Evolutionary conservation across 2,329 filamentous ascomycete species (phyloP).

Genomic region (Chaetoscypha palmicola): DNA sequence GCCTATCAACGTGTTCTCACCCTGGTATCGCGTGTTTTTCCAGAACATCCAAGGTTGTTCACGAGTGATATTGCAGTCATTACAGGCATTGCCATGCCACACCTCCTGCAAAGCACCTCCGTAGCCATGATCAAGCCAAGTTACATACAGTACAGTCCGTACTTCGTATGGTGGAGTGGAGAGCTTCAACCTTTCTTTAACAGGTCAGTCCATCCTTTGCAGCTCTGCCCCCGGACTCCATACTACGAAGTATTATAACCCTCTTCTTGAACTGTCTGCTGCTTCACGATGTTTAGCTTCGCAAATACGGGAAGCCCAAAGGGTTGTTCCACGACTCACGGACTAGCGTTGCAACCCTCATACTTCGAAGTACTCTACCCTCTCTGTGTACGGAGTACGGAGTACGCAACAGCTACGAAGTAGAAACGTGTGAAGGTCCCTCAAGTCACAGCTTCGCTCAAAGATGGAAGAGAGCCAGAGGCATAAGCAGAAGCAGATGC

Average conservation of each 20-base stretch:
- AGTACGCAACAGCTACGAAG: too few relatives aligned
- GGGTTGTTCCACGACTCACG: neutral
- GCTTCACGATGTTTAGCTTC: neutral
- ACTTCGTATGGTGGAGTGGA: too few relatives aligned
- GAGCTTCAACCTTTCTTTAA: too few relatives aligned
- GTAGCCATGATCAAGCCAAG: too few relatives aligned
- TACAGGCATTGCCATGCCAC: neutral
- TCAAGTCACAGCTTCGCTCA: too few relatives aligned
- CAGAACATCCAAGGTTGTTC: neutral
- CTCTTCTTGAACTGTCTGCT: too few relatives aligned
- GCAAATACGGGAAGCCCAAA: neutral
- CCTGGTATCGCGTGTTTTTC: slow-evolving; percentile 4
- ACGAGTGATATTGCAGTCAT: neutral
- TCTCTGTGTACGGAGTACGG: neutral
- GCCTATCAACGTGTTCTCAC: neutral
- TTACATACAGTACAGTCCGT: too few relatives aligned
- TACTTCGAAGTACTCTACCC: neutral
- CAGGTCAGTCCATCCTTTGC: neutral
- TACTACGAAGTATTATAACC: too few relatives aligned
- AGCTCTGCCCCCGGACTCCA: neutral
- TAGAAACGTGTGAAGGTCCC: too few relatives aligned
- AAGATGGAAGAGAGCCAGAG: too few relatives aligned
- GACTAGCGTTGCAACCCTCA: neutral
- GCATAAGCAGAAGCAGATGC: too few relatives aligned
- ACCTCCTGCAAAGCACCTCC: too few relatives aligned